phyloP scores from a whole-genome alignment of 768 basidiomycete genomes.

The Strobilomyces confusus region DNA sequence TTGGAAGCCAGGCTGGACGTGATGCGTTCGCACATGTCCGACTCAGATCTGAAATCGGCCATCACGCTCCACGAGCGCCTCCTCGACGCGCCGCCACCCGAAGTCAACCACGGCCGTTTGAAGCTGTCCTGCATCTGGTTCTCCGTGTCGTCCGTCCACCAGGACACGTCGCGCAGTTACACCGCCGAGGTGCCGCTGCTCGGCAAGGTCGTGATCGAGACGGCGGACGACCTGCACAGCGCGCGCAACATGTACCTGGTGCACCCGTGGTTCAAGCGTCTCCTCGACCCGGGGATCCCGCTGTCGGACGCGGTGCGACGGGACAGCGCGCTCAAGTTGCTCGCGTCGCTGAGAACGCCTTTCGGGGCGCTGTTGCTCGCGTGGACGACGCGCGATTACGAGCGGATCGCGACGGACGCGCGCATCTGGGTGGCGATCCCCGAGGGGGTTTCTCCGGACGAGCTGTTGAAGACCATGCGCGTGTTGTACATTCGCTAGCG shows the following conservation, averaged over 20 bases:
- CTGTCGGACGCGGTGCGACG: neutral
- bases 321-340: conserved; percentile 2
- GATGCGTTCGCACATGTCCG: neutral
- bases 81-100: conserved; percentile 2
- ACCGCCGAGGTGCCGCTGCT: neutral
- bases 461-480: conserved; percentile 1
- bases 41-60: neutral
- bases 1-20: neutral
- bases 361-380: conserved; percentile 17
- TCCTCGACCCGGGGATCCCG: conserved; percentile 1
- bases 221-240: conserved; percentile 1
- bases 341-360: conserved; percentile 6
- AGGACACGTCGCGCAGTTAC: neutral
- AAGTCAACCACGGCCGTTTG: conserved; percentile 11
- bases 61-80: conserved; percentile 7
- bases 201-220: conserved; percentile 6
- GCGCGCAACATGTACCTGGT: conserved; percentile 9
- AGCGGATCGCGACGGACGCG: conserved; percentile 10
- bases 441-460: conserved; percentile 2
- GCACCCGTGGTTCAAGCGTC: conserved; percentile 13
- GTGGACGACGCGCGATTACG: neutral
- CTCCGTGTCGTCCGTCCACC: neutral
- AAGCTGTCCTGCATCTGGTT: conserved; percentile 11
- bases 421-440: conserved; percentile 5
- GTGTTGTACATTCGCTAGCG: conserved; percentile 11